phyloP scores from a whole-genome alignment of 441 rosid species.

The Bocquillonia castaneifolia region DNA sequence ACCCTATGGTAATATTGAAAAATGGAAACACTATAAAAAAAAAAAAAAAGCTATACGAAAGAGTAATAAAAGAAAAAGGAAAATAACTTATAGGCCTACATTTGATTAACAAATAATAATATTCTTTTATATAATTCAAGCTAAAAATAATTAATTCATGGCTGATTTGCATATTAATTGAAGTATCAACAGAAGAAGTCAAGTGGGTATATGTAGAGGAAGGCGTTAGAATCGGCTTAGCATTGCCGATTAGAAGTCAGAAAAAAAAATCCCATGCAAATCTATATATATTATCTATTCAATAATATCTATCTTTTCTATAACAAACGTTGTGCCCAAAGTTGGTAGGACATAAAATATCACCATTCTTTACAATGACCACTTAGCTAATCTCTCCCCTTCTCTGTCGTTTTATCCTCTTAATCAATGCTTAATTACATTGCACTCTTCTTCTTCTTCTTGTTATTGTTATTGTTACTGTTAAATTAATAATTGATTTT shows the following conservation, averaged over 20 bases:
- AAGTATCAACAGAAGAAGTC: neutral
- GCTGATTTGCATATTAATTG: no score
- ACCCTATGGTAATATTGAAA: no score
- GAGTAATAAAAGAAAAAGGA: no score
- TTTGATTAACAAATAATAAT: no score
- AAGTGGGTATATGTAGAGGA: neutral
- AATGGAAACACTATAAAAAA: no score
- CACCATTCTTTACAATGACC: conserved; percentile 37
- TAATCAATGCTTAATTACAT: neutral
- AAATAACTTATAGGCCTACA: no score
- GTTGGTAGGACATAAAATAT: conserved; percentile 29
- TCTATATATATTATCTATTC: neutral
- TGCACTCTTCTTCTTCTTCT: neutral
- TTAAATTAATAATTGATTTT: neutral
- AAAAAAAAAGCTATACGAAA: no score
- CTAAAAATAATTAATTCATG: no score
- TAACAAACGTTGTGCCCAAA: conserved; percentile 24
- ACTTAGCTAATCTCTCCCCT: conserved; percentile 30
- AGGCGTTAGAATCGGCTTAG: conserved; percentile 4
- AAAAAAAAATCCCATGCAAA: conserved; percentile 5
- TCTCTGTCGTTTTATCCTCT: neutral
- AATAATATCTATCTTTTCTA: neutral
- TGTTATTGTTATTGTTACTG: no score
- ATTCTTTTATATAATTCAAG: no score
- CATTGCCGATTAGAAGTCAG: neutral